phyloP scores from a whole-genome alignment of 495 filamentous ascomycete species.

The Penicillium cataractarum region DNA sequence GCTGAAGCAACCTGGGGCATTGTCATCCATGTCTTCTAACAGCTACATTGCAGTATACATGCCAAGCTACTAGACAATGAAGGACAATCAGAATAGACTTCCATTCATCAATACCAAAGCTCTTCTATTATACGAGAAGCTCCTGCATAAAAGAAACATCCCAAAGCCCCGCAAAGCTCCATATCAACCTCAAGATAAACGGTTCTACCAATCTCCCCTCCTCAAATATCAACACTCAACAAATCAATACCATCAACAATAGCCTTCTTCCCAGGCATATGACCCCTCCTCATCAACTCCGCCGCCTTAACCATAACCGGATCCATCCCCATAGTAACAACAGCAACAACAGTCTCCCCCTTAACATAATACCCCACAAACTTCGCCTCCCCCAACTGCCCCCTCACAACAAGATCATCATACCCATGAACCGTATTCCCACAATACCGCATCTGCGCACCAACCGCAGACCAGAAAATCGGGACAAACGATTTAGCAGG shows the following conservation, averaged over 20 bases:
- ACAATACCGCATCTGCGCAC: slow-evolving; percentile 86
- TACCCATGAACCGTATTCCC: slow-evolving; percentile 80
- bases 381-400: slow-evolving; percentile 76
- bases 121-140: too few relatives aligned
- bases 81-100: not conserved
- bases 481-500: slow-evolving; percentile 80
- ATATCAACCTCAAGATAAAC: not conserved
- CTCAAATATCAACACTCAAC: slow-evolving; percentile 48
- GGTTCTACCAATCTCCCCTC: not conserved
- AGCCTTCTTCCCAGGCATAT: slow-evolving; percentile 82
- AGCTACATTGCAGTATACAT: too few relatives aligned
- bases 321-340: slow-evolving; percentile 89
- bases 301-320: slow-evolving; percentile 81
- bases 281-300: slow-evolving; percentile 81
- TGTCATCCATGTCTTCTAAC: too few relatives aligned
- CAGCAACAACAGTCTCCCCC: slow-evolving; percentile 87
- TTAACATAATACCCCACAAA: slow-evolving; percentile 89
- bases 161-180: not conserved
- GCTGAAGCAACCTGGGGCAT: too few relatives aligned
- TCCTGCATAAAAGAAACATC: not conserved
- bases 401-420: slow-evolving; percentile 80
- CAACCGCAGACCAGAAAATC: slow-evolving; percentile 94
- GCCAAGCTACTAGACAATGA: too few relatives aligned
- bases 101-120: not conserved
- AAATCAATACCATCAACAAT: slow-evolving; percentile 76